Conservation (phyloP, 2,329 filamentous ascomycete genomes). For the Helicocarpus griseus region DNA sequence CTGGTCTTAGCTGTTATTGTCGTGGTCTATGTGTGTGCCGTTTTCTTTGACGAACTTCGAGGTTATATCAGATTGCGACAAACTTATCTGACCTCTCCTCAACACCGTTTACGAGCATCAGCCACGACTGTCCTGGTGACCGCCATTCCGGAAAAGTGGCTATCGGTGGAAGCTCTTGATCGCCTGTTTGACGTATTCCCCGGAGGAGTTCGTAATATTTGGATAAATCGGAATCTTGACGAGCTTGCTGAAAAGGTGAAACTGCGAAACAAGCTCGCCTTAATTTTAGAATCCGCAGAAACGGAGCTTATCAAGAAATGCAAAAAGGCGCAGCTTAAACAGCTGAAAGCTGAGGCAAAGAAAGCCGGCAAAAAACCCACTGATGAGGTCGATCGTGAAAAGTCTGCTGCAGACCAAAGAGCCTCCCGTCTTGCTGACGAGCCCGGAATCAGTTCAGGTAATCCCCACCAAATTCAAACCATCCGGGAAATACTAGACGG, state of each 20-base stretch:
- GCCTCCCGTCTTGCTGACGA: constrained; percentile 37
- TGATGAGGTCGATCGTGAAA: constrained; percentile 31
- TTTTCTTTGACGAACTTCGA: constrained; percentile 76
- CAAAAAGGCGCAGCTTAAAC: constrained; percentile 68
- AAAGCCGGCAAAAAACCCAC: constrained; percentile 42
- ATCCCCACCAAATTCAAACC: constrained; percentile 48
- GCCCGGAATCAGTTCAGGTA: constrained; percentile 45
- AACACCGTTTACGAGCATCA: constrained; percentile 85
- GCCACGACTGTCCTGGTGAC: constrained; percentile 92
- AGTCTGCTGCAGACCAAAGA: constrained; percentile 42
- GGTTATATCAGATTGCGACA: constrained; percentile 90
- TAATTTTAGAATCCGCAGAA: constrained; percentile 67
- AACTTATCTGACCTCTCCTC: constrained; percentile 85
- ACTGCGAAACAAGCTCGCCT: constrained; percentile 60
- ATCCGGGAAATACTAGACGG: constrained; percentile 18
- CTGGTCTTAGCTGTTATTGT: constrained; percentile 67
- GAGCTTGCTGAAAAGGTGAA: constrained; percentile 76
- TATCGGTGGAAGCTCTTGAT: constrained; percentile 68
- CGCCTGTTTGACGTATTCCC: constrained; percentile 93
- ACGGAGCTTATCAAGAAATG: constrained; percentile 73
- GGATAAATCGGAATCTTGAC: constrained; percentile 87
- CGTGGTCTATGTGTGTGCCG: constrained; percentile 73
- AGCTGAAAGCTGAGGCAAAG: constrained; percentile 54
- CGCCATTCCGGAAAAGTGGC: constrained; percentile 83
- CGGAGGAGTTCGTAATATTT: constrained; percentile 88